Base-by-base conservation (phyloP, 2,329 filamentous ascomycete genomes). In the Zalaria sp. region DNA sequence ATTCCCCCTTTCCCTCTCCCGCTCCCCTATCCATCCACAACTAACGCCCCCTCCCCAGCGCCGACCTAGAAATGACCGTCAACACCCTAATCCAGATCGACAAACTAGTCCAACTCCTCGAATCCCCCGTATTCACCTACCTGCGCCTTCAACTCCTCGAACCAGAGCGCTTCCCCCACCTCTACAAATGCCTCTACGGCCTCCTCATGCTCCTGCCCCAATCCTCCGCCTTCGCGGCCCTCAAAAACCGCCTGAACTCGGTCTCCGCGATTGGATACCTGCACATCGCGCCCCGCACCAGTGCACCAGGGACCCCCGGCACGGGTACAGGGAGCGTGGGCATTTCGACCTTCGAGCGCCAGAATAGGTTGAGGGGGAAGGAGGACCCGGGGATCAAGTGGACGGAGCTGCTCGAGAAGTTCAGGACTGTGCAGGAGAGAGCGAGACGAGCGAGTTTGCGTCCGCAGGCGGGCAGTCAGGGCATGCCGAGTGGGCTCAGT, bases 31-130 rank as follows among this genome's bases (percentile, higher is more conserved):
- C 18, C 18, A 18, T 18, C 18, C 18, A 18, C 18, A 18, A 18
- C 18, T 18, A 18, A 18, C 18, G 18, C 18, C 18, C 18, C 18
- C 18, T 18, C 18, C 18, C 18, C 18, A 18, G 18, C 9, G 91
- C 86, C 45, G 91, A 98, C 54, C 71, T 98, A 38, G 91, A 98
- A 60, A 96, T 98, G 86, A 96, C 89, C 0, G 91, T 98, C 52
- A 94, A 94, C 53, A 93, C 95, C 63, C 75, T 98, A 42, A 98
- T 98, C 35, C 93, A 98, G 59, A 95, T 98, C 51, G 91, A 98
- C 62, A 98, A 98, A 61, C 73, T 98, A 10, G 91, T 98, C 8
- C 91, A 98, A 60, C 72, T 98, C 10, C 78, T 98, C 34, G 91
- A 98, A 60, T 96, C 88, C 0, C 91, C 91, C 0, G 91, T 98